Percentiles rank a stretch among this genome's conserved stretches.
Conservation (phyloP, 1,139 yeast genomes). For the Suhomyces chickasaworum region DNA sequence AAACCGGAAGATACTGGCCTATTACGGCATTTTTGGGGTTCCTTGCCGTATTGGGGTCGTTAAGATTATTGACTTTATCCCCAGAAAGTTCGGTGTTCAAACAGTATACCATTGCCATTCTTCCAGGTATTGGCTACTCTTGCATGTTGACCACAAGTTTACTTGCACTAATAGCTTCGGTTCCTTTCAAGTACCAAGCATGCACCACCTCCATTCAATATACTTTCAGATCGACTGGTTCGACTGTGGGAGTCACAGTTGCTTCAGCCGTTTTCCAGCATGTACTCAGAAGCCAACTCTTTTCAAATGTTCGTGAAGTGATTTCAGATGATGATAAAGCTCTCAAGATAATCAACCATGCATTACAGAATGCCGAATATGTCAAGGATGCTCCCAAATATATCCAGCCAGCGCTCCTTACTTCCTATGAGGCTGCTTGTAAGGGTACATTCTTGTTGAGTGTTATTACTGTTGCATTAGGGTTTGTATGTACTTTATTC, state of each 20-base stretch:
- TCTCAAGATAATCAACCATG: conserved; percentile 20
- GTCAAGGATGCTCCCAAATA: conserved; percentile 22
- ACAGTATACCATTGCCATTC: conserved; percentile 20
- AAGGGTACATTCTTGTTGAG: conserved; percentile 24
- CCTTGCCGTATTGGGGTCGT: conserved; percentile 48
- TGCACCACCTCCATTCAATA: conserved; percentile 30
- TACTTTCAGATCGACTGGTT: conserved; percentile 30
- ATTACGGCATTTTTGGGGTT: conserved; percentile 50
- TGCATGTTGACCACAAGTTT: conserved; percentile 27
- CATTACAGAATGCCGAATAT: conserved; percentile 24
- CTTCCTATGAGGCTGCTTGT: conserved; percentile 24
- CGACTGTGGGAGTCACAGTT: conserved; percentile 28
- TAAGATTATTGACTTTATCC: conserved; percentile 39
- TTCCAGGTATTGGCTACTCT: conserved; percentile 27
- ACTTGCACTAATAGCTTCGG: conserved; percentile 28
- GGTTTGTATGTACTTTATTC: conserved; percentile 23
- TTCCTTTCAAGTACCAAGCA: conserved; percentile 27
- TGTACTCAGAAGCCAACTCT: conserved; percentile 17
- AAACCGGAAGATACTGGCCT: conserved; percentile 65
- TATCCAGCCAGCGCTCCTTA: conserved; percentile 22
- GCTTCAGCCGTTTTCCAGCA: conserved; percentile 28
- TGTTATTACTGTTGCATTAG: conserved; percentile 19
- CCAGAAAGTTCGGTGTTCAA: conserved; percentile 43
- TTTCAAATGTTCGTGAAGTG: conserved; percentile 21
- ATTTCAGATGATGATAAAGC: conserved; percentile 25